Conservation (phyloP, 2,329 filamentous ascomycete genomes). For the Bipolaris oryzae region DNA sequence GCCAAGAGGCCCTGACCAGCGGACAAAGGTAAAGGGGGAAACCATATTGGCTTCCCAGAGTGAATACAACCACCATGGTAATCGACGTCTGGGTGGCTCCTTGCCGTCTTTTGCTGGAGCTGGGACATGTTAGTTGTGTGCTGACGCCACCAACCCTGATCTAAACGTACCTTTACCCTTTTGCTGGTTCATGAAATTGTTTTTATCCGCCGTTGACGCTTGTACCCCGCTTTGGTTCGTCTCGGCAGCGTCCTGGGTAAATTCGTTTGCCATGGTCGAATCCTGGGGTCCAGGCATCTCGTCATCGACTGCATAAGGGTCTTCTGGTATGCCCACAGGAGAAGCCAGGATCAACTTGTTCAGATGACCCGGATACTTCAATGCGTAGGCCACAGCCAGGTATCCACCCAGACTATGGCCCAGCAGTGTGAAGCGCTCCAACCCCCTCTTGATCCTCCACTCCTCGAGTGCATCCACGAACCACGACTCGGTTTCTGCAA, state of each 20-base stretch:
- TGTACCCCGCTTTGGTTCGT: constrained; percentile 71
- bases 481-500: constrained; percentile 89
- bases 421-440: constrained; percentile 90
- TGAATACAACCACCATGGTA: constrained; percentile 87
- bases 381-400: constrained; percentile 89
- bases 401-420: constrained; percentile 96
- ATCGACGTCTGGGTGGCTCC: constrained; percentile 62
- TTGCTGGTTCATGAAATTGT: constrained; percentile 61
- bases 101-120: constrained; percentile 45
- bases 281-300: constrained; percentile 76
- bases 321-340: constrained; percentile 91
- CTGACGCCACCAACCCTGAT: background rate
- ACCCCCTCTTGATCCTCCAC: constrained; percentile 86
- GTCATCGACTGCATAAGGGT: constrained; percentile 84
- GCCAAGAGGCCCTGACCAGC: constrained; percentile 85
- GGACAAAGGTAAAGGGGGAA: constrained; percentile 89
- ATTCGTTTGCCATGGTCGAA: constrained; percentile 77
- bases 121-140: background rate
- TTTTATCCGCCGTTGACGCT: constrained; percentile 64
- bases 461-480: constrained; percentile 96
- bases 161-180: constrained; percentile 40
- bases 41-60: constrained; percentile 93
- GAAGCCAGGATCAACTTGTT: constrained; percentile 97
- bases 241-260: constrained; percentile 73
- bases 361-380: constrained; percentile 92